These are phyloP conservation scores for Anthracocystis panici-leucophaei DNA, from an alignment of 1,284 basidiomycete species.

Conservation along the genomic window DNA sequence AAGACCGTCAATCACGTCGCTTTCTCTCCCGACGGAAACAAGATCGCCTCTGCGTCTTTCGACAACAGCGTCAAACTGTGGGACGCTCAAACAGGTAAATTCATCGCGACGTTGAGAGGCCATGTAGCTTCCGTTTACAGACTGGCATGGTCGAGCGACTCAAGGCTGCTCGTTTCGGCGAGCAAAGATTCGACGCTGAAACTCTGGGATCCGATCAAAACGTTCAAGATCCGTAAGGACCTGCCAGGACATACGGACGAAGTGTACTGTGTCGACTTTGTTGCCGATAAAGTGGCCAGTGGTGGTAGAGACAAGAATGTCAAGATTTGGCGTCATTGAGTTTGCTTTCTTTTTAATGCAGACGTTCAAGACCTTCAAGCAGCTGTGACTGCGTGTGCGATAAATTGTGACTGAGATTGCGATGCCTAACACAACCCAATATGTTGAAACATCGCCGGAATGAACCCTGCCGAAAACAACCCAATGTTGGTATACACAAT, in stretches of 20 bases:
- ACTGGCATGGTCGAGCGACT: conserved; percentile 94
- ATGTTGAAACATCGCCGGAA: conserved; percentile 53
- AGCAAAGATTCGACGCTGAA: conserved; percentile 91
- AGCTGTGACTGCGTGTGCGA: background rate
- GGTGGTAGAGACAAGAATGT: conserved; percentile 80
- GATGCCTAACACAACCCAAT: conserved; percentile 33
- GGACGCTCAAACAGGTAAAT: conserved; percentile 84
- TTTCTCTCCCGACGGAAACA: conserved; percentile 93
- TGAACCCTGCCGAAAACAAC: conserved; percentile 71
- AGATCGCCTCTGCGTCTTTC: conserved; percentile 90
- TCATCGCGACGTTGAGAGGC: conserved; percentile 79
- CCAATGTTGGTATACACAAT: conserved; percentile 90
- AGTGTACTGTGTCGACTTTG: conserved; percentile 86
- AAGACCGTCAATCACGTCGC: conserved; percentile 94
- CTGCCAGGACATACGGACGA: conserved; percentile 96
- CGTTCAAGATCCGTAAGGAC: conserved; percentile 85
- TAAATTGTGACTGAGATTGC: background rate
- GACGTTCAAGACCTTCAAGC: no score
- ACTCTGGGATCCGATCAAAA: conserved; percentile 64
- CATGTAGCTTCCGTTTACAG: conserved; percentile 96
- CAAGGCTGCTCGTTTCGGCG: conserved; percentile 88
- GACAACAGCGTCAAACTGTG: conserved; percentile 92
- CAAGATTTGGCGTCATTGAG: conserved; percentile 72
- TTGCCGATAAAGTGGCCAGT: conserved; percentile 94
- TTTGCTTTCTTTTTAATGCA: background rate